A percentile compares a stretch with the other conserved stretches of the same genome.
Evolutionary conservation across 176 grass and related monocot species (phyloP).

Genomic region (Puccinellia tenuiflora): DNA sequence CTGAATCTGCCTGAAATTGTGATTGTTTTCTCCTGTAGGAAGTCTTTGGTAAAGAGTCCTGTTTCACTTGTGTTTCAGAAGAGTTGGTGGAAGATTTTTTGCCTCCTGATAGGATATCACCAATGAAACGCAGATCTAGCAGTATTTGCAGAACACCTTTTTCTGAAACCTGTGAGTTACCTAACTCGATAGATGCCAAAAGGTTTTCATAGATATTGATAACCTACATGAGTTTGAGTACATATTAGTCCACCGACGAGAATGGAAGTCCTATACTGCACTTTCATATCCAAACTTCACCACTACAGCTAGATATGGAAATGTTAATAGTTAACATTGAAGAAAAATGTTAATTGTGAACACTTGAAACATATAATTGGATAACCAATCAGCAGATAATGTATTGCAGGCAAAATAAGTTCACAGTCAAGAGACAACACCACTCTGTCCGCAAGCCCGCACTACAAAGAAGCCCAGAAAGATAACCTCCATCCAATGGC

Average conservation of each 20-base stretch:
- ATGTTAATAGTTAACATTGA: background rate
- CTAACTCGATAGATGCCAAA: conserved; percentile 49
- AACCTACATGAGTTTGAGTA: conserved; percentile 44
- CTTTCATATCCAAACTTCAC: conserved; percentile 15
- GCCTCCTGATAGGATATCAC: conserved; percentile 78
- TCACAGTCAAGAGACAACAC: background rate
- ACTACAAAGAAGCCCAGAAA: too few relatives aligned
- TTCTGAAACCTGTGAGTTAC: conserved; percentile 71
- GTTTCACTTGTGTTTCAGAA: conserved; percentile 49
- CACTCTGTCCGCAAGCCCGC: too few relatives aligned
- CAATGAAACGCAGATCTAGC: conserved; percentile 81
- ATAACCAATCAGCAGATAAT: conserved; percentile 1
- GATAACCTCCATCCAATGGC: too few relatives aligned
- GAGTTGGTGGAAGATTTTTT: conserved; percentile 42
- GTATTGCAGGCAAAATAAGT: background rate
- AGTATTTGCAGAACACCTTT: conserved; percentile 89
- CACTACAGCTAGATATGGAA: background rate
- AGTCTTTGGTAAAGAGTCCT: conserved; percentile 51
- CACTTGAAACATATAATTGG: background rate
- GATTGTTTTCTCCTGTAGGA: conserved; percentile 72
- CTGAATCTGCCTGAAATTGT: conserved; percentile 51
- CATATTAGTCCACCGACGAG: conserved; percentile 12
- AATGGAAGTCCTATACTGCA: background rate
- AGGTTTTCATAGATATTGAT: conserved; percentile 73
- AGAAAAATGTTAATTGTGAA: background rate